Conservation (phyloP, 2,329 filamentous ascomycete species). For the Aspergillus piperis region DNA sequence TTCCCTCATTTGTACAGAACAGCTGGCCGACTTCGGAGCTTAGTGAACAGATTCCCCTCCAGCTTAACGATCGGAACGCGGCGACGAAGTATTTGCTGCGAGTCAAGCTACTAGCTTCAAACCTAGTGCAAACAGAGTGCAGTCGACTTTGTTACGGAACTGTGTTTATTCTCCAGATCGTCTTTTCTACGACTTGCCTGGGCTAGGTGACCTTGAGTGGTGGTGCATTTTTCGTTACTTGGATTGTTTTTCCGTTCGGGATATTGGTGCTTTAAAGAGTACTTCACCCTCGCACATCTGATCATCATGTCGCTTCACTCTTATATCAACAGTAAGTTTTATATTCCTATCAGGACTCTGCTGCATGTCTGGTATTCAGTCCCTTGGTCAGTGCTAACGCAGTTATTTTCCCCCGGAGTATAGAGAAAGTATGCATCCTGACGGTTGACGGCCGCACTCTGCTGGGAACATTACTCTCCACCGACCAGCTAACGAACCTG, state of each 20-base stretch:
- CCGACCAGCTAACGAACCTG: constrained; percentile 90
- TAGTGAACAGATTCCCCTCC: background rate
- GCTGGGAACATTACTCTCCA: constrained; percentile 78
- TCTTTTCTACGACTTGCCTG: background rate
- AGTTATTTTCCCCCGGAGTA: background rate
- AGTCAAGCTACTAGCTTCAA: background rate
- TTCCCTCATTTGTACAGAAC: background rate
- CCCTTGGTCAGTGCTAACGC: background rate
- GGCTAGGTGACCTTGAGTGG: too few species aligned
- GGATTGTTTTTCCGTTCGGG: background rate
- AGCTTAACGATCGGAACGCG: background rate
- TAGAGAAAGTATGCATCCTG: constrained; percentile 89
- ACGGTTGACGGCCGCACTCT: constrained; percentile 89
- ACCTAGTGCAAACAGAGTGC: background rate
- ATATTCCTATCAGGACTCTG: background rate
- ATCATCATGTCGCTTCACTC: constrained; percentile 54
- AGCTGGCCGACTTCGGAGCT: background rate
- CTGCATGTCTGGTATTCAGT: background rate
- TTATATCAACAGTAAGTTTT: constrained; percentile 55
- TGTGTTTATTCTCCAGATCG: background rate
- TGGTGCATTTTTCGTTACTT: background rate
- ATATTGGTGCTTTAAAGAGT: background rate
- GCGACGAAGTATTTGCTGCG: constrained; percentile 2
- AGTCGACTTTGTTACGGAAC: background rate
- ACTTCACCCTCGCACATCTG: background rate